A percentile compares a stretch with the other conserved stretches of the same genome.
These are phyloP conservation scores for Ophiostoma perfectum DNA, from an alignment of 2,329 filamentous ascomycete species.

Conservation along the genomic window DNA sequence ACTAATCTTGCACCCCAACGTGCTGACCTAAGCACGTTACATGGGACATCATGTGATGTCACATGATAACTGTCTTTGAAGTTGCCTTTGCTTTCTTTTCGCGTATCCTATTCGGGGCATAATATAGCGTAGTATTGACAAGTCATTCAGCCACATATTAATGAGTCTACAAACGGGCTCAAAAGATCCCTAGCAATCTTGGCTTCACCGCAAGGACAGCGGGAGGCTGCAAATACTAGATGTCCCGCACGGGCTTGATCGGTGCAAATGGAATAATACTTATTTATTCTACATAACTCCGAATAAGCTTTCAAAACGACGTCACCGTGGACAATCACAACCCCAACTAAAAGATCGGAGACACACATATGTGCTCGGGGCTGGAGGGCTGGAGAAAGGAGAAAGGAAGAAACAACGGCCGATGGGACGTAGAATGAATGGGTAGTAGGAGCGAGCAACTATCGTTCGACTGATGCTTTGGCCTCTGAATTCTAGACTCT, in stretches of 20 bases:
- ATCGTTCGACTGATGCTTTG: too few relatives aligned
- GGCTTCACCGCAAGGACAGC: background rate
- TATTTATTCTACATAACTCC: background rate
- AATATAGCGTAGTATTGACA: background rate
- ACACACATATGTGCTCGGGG: too few relatives aligned
- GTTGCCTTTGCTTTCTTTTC: background rate
- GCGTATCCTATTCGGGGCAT: background rate
- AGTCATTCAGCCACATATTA: background rate
- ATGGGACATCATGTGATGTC: too few relatives aligned
- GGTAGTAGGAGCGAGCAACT: too few relatives aligned
- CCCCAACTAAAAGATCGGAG: background rate
- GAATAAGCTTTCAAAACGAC: conserved; percentile 1
- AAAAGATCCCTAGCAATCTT: too few relatives aligned
- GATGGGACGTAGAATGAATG: too few relatives aligned
- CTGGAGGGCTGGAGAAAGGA: too few relatives aligned
- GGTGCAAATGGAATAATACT: background rate
- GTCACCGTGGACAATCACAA: background rate
- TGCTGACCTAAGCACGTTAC: too few relatives aligned
- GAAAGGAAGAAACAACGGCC: too few relatives aligned
- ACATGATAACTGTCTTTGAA: background rate
- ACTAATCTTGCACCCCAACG: too few relatives aligned
- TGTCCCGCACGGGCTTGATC: background rate
- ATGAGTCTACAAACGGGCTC: background rate
- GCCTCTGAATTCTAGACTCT: too few relatives aligned
- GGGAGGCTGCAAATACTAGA: background rate